Evolutionary conservation across 768 basidiomycete species (phyloP).

Genomic region (Galerina marginata): DNA sequence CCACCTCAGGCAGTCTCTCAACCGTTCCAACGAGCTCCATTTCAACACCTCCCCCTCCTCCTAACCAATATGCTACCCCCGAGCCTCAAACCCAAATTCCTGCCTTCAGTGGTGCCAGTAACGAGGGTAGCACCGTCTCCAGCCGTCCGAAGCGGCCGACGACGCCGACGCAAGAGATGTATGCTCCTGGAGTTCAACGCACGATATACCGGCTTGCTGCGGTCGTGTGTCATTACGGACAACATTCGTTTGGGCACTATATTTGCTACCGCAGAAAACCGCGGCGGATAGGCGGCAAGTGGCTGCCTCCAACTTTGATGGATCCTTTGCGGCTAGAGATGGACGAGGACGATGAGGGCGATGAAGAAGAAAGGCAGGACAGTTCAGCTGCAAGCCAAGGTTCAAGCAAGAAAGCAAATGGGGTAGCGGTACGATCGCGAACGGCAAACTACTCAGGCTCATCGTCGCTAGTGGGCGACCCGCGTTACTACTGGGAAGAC

Average conservation of each 20-base stretch:
- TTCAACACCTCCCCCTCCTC: constrained; percentile 60
- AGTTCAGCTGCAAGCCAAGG: neutral
- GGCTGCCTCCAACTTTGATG: constrained; percentile 39
- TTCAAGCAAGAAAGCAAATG: constrained; percentile 10
- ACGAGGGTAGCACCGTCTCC: constrained; percentile 15
- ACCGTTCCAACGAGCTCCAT: constrained; percentile 73
- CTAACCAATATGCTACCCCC: constrained; percentile 26
- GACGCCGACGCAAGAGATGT: constrained; percentile 62
- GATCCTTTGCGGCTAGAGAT: constrained; percentile 32
- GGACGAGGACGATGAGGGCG: constrained; percentile 27
- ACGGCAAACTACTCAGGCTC: constrained; percentile 18
- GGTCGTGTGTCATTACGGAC: constrained; percentile 92
- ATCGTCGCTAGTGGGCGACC: constrained; percentile 22
- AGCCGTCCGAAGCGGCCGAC: constrained; percentile 43
- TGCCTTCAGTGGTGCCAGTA: constrained; percentile 11
- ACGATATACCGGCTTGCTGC: constrained; percentile 87
- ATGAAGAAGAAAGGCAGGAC: constrained; percentile 22
- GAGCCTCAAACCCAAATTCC: constrained; percentile 5
- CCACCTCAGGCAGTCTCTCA: constrained; percentile 80
- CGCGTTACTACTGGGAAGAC: constrained; percentile 61
- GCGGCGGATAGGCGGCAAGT: constrained; percentile 48
- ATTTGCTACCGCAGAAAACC: constrained; percentile 90
- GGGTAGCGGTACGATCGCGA: neutral
- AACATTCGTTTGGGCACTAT: constrained; percentile 94
- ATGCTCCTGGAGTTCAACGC: constrained; percentile 45